phyloP scores from a whole-genome alignment of 805 yeast species.

The Saturnispora silvae region DNA sequence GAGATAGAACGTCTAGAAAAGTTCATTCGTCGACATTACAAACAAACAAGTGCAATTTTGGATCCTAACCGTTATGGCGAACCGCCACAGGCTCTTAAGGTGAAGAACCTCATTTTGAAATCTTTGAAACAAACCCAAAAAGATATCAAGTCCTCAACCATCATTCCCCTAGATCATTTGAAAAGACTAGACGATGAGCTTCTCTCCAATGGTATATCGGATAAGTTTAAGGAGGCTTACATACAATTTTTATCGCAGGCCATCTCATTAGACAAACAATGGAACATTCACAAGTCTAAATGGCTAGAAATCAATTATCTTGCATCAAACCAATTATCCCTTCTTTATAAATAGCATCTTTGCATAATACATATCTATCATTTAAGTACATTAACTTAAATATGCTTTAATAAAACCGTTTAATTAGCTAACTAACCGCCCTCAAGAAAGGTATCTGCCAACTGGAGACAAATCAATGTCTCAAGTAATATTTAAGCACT shows the following conservation, averaged over 20 bases:
- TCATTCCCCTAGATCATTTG: constrained; percentile 1
- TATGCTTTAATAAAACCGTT: no score
- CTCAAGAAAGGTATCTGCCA: no score
- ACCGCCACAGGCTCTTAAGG: constrained; percentile 1
- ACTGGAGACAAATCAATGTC: no score
- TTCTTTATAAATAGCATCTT: background rate
- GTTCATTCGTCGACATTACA: no score
- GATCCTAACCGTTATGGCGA: constrained; percentile 4
- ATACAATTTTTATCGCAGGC: constrained; percentile 1
- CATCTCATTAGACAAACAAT: background rate
- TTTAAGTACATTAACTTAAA: no score
- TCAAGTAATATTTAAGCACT: no score
- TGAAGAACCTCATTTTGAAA: constrained; percentile 1
- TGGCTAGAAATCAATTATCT: background rate
- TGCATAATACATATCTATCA: no score
- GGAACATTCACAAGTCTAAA: constrained; percentile 2
- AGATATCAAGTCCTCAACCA: background rate
- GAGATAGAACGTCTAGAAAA: background rate
- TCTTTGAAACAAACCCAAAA: background rate
- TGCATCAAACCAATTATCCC: constrained; percentile 1
- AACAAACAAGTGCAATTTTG: background rate
- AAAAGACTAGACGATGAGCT: background rate
- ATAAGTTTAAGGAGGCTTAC: constrained; percentile 6
- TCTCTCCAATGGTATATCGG: background rate
- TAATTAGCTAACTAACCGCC: no score